phyloP scores from a whole-genome alignment of 2,329 filamentous ascomycete genomes.

The Penicillium sclerotiorum region DNA sequence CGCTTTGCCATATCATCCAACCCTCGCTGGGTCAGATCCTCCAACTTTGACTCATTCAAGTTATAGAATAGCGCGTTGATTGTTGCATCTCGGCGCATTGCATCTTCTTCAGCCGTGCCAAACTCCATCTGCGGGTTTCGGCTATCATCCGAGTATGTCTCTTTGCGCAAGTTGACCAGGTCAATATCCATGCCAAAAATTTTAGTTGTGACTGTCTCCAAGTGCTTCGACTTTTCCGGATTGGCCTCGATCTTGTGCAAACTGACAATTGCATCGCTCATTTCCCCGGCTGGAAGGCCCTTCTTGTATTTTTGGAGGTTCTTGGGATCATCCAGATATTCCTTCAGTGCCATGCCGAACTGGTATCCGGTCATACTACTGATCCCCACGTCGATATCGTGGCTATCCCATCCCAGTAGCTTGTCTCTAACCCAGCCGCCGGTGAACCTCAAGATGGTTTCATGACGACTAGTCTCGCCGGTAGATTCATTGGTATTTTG shows the following conservation, averaged over 20 bases:
- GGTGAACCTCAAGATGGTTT: slow-evolving; percentile 50
- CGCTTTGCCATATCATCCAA: slow-evolving; percentile 71
- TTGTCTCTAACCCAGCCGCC: slow-evolving; percentile 57
- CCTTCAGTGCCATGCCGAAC: slow-evolving; percentile 48
- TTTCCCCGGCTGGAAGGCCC: slow-evolving; percentile 51
- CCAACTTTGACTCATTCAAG: slow-evolving; percentile 73
- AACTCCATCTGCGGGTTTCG: slow-evolving; percentile 93
- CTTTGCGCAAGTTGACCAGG: slow-evolving; percentile 90
- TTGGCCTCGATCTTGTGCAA: slow-evolving; percentile 90
- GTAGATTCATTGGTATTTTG: slow-evolving; percentile 40
- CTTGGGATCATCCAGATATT: slow-evolving; percentile 44
- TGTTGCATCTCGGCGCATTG: slow-evolving; percentile 84
- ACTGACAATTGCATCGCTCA: slow-evolving; percentile 68
- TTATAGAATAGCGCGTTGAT: slow-evolving; percentile 98
- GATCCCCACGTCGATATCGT: slow-evolving; percentile 54
- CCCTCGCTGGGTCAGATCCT: slow-evolving; percentile 79
- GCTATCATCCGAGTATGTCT: slow-evolving; percentile 86
- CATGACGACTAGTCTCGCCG: slow-evolving; percentile 8
- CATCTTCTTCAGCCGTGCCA: slow-evolving; percentile 88
- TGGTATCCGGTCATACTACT: slow-evolving; percentile 54
- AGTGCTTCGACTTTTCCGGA: slow-evolving; percentile 93
- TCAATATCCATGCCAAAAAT: slow-evolving; percentile 88
- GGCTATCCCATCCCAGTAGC: slow-evolving; percentile 48
- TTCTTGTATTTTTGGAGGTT: slow-evolving; percentile 47
- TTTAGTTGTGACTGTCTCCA: slow-evolving; percentile 85